Evolutionary conservation across 2,329 filamentous ascomycete species (phyloP).

Genomic region (Colletotrichum cereale): DNA sequence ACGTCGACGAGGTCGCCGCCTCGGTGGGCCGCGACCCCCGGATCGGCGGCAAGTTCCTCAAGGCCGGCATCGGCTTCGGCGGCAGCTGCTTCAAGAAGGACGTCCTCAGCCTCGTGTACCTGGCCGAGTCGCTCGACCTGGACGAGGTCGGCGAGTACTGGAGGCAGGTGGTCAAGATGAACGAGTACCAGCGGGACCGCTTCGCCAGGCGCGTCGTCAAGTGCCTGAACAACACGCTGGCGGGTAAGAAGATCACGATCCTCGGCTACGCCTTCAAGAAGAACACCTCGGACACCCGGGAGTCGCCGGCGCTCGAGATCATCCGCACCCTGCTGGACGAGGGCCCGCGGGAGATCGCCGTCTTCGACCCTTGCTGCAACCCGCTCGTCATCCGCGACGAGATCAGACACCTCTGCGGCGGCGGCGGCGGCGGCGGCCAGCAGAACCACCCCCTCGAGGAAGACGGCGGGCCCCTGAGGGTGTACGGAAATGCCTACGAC

Average conservation of each 20-base stretch:
- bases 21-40: slow-evolving; percentile 77
- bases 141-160: slow-evolving; percentile 82
- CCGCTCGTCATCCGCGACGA: slow-evolving; percentile 63
- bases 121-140: slow-evolving; percentile 77
- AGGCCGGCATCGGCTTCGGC: slow-evolving; percentile 82
- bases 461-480: slow-evolving; percentile 58
- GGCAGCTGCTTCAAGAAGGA: slow-evolving; percentile 88
- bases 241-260: slow-evolving; percentile 77
- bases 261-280: slow-evolving; percentile 86
- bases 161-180: slow-evolving; percentile 79
- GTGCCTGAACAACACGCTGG: slow-evolving; percentile 76
- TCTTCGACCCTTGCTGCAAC: slow-evolving; percentile 76
- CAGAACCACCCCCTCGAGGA: slow-evolving; percentile 46
- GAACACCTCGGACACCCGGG: slow-evolving; percentile 80
- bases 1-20: slow-evolving; percentile 77
- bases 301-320: slow-evolving; percentile 76
- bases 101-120: slow-evolving; percentile 79
- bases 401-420: slow-evolving; percentile 58
- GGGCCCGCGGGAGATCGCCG: slow-evolving; percentile 71
- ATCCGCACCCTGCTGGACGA: slow-evolving; percentile 75
- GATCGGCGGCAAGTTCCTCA: slow-evolving; percentile 79
- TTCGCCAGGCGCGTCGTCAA: slow-evolving; percentile 76
- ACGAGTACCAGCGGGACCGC: slow-evolving; percentile 78
- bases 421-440: slow-evolving; percentile 41
- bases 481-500: slow-evolving; percentile 61